Evolutionary conservation across 164 flowering plant species (phyloP).

Genomic region (Vitis riparia): DNA sequence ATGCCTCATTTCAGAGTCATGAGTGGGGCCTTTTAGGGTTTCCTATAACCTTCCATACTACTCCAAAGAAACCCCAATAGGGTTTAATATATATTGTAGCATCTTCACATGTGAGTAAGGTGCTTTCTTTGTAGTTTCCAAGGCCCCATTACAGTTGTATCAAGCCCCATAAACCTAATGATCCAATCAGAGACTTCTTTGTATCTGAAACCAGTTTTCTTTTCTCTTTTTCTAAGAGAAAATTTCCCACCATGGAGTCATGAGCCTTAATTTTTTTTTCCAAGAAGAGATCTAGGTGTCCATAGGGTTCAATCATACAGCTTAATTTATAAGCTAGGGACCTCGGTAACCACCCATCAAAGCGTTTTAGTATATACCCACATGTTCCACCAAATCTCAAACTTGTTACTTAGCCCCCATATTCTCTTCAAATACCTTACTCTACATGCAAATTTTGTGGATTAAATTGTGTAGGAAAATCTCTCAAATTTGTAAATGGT

Average conservation of each 20-base stretch:
- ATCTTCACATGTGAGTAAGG: constrained; percentile 38
- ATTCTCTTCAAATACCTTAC: background rate
- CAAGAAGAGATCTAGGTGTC: constrained; percentile 9
- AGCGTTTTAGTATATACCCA: constrained; percentile 8
- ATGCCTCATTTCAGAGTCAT: constrained; percentile 18
- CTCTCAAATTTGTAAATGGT: too few species aligned
- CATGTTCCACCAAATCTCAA: constrained; percentile 12
- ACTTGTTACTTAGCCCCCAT: background rate
- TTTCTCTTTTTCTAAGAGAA: background rate
- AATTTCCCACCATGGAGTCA: constrained; percentile 19
- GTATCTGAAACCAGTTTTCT: constrained; percentile 1
- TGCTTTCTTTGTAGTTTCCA: constrained; percentile 44
- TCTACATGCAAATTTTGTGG: background rate
- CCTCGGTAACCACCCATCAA: background rate
- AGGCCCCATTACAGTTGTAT: constrained; percentile 41
- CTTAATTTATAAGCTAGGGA: constrained; percentile 2
- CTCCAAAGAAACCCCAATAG: background rate
- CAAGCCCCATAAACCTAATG: constrained; percentile 8
- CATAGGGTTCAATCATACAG: constrained; percentile 17
- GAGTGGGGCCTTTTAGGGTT: constrained; percentile 11
- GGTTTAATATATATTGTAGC: constrained; percentile 13
- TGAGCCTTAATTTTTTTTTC: constrained; percentile 4
- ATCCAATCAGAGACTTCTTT: constrained; percentile 24
- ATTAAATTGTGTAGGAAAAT: too few species aligned
- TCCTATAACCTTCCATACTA: background rate